These are phyloP conservation scores for Dictyostelium intermedium DNA, from an alignment of 78 protist genomes.

Conservation along the genomic window DNA sequence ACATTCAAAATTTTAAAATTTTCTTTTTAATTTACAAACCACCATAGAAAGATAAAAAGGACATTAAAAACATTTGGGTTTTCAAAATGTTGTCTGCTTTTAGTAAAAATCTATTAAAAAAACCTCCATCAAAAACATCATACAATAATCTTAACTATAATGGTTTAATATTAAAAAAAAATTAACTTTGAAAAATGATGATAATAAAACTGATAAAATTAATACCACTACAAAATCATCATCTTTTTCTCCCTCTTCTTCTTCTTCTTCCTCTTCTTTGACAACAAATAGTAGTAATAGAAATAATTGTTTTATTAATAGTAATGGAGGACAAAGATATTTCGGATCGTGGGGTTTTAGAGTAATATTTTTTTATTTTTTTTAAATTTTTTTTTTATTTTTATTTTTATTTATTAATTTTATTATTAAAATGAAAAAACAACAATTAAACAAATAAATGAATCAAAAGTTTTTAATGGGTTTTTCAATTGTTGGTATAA, in stretches of 20 bases:
- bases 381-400: not conserved
- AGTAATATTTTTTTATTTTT: not conserved
- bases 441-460: not conserved
- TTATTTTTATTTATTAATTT: not conserved
- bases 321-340: not conserved
- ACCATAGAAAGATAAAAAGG: not conserved
- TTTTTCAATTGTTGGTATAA: conserved; percentile 53
- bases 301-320: not conserved
- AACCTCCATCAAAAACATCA: not conserved
- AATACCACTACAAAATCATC: not conserved
- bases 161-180: not conserved
- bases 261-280: not conserved
- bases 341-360: conserved; percentile 41
- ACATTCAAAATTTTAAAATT: not conserved
- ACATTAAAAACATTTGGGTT: not conserved
- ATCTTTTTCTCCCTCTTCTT: too few relatives aligned
- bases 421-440: not conserved
- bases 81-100: not conserved
- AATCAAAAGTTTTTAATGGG: conserved; percentile 48
- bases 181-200: not conserved
- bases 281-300: not conserved
- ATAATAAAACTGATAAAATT: not conserved
- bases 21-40: not conserved
- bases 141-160: not conserved
- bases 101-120: not conserved